Evolutionary conservation across 139 green algal species (phyloP), one percentile per base, ranked within the genome.

Genomic region (Nannochloris sp.): DNA sequence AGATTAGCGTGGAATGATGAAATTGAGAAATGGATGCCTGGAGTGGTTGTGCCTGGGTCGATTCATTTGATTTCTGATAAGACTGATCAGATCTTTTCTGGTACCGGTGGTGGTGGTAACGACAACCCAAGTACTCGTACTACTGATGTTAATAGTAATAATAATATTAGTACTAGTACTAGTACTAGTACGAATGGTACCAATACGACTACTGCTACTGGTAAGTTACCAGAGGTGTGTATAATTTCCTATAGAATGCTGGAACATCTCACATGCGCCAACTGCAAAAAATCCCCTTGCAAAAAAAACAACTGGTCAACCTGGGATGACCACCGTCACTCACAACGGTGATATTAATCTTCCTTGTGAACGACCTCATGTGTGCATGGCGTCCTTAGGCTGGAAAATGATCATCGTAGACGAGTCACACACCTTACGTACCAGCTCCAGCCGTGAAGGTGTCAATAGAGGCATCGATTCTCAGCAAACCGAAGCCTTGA

Each of bases 1-100:
- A 77, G 92, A 8, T 81, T 97, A 54, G 72, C 88, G 54, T 98
- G 93, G 92, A 91, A 89, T 9, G 89, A 97, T 65, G 92, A 97
- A 77, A 61, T 97, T 32, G 92, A 97, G 78, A 81, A 83, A 38
- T 97, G 93, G 92, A 71, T 98, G 65, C 87, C 92, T 1, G 25
- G 35, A 29, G 69, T 86, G 47, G 63, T 97, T 56, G 60, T 74
- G n/a, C 87, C 90, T 3, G 46, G 33, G 29, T 53, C 82, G 38
- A 77, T 95, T 4, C 78, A 86, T 47, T 70, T 96, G 14, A 87
- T 92, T 25, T 79, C 90, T 67, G 84, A 76, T 38, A 81, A 81
- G 55, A 72, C 81, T 24, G 70, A 82, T 59, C 57, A 78, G 8
- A 60, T 87, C 39, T 54, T 15, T 19, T 36, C 34, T 8, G 0